Base-by-base conservation (phyloP, 2,329 filamentous ascomycete species). In the Cryphonectria carpinicola region DNA sequence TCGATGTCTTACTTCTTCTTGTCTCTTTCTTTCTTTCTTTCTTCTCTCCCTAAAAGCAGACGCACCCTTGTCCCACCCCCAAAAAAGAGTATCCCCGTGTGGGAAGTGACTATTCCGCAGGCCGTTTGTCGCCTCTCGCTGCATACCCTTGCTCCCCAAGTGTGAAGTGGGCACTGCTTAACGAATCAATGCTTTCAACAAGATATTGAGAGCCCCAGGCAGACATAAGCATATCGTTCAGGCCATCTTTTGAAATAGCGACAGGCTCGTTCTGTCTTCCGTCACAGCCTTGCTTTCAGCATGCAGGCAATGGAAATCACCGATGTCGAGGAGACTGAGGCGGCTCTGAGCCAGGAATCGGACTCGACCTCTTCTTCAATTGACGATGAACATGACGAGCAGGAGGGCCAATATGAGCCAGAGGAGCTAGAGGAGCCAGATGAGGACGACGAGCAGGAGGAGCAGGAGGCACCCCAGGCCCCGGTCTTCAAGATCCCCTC, bases 401-500 rank as follows among this genome's bases (percentile, higher is more conserved):
- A 67, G 25, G 46, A 71, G 4, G 63, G 69, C 39, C 19, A 61
- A 22, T n/a, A 69, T n/a, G 54, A 65, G n/a, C 32, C 65, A 52
- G 46, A 66, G 22, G 54, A 65, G n/a, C 32, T 61, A 52, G 46
- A 66, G 22, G 49, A 32, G 54, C 7, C 46, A n/a, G 13, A 66
- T 67, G 32, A 68, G 13, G 32, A 71, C 28, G 43, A 67, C 28
- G 43, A 46, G 37, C 32, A 63, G 69, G 39, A 68, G 64, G 58
- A 67, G 46, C 25, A 68, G 46, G 39, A 65, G 58, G 19, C 62
- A 43, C 70, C 75, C 13, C 70, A 72, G 17, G 82, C 82, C 13
- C 82, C 82, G 0, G 75, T 73, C 66, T 81, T 81, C 65, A 76
- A 79, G 1, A 78, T 84, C 19, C 81, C 82, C 8, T 71, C 77